phyloP scores from a whole-genome alignment of 2,329 filamentous ascomycete species.

The Zasmidium angulare region DNA sequence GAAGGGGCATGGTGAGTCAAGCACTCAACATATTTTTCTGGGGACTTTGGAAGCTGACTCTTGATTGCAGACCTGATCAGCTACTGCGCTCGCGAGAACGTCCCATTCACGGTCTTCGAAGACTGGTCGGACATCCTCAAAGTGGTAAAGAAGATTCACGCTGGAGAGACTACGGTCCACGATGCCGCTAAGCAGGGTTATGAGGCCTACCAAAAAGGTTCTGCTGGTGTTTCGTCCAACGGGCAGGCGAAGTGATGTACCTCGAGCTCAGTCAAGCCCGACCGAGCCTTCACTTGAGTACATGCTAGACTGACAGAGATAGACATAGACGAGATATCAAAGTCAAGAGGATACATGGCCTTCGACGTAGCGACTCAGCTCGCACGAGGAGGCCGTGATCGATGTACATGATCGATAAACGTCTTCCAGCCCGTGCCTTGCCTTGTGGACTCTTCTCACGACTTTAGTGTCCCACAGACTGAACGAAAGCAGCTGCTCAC shows the following conservation, averaged over 20 bases:
- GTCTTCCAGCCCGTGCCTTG: no score
- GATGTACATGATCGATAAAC: no score
- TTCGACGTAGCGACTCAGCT: neutral
- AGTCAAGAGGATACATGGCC: neutral
- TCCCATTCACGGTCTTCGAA: constrained; percentile 85
- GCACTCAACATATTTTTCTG: neutral
- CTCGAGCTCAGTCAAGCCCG: no score
- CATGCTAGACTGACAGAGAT: neutral
- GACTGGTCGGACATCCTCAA: constrained; percentile 78
- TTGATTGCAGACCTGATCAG: constrained; percentile 69
- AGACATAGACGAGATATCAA: neutral
- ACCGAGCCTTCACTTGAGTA: neutral
- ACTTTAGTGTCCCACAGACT: no score
- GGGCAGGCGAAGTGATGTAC: neutral
- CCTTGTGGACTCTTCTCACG: no score
- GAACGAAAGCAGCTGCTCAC: no score
- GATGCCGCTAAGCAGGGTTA: constrained; percentile 62
- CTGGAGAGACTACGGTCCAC: constrained; percentile 68
- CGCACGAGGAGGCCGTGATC: no score
- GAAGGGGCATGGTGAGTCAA: constrained; percentile 70
- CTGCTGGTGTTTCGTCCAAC: constrained; percentile 35
- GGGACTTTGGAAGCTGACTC: neutral
- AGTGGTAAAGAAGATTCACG: constrained; percentile 74
- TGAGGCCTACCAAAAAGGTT: constrained; percentile 47
- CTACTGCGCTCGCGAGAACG: constrained; percentile 79